Evolutionary conservation across 768 basidiomycete genomes (phyloP).

Genomic region (Rhizopogon rudus): DNA sequence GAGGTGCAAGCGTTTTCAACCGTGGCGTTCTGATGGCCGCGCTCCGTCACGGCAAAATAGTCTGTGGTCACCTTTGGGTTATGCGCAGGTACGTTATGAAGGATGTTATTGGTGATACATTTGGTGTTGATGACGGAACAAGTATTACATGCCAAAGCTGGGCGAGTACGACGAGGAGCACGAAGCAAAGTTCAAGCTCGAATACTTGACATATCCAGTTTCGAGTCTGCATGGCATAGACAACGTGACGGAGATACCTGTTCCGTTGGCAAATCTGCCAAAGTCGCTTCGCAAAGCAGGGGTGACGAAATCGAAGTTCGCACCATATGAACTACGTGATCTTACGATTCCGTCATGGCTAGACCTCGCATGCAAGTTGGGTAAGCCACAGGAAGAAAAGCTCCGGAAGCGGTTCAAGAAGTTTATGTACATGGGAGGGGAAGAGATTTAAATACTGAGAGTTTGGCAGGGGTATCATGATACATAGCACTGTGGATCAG

Average conservation of each 20-base stretch:
- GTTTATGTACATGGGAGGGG: conserved; percentile 69
- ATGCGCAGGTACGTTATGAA: conserved; percentile 65
- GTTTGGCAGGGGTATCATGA: not conserved
- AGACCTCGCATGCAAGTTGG: conserved; percentile 57
- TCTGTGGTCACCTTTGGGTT: conserved; percentile 73
- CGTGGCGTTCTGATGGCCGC: conserved; percentile 56
- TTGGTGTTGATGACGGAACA: conserved; percentile 7
- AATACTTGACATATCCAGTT: conserved; percentile 66
- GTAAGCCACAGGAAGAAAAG: conserved; percentile 43
- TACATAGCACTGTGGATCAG: not conserved
- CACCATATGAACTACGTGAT: conserved; percentile 71
- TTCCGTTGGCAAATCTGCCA: conserved; percentile 56
- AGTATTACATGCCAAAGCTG: conserved; percentile 68
- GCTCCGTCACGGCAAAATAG: conserved; percentile 71
- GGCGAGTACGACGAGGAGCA: conserved; percentile 40
- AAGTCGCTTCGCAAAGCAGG: conserved; percentile 37
- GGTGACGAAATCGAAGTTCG: conserved; percentile 43
- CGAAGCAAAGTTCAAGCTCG: conserved; percentile 64
- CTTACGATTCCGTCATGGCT: conserved; percentile 78
- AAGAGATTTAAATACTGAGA: conserved; percentile 16
- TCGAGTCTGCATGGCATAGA: conserved; percentile 34
- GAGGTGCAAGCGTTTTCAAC: conserved; percentile 55
- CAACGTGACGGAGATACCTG: conserved; percentile 35
- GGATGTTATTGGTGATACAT: conserved; percentile 6
- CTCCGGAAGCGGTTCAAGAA: conserved; percentile 60